A percentile compares a stretch with the other conserved stretches of the same genome.
Evolutionary conservation across 23 red algal species (phyloP).

Genomic region (Pyropia haitanensis): DNA sequence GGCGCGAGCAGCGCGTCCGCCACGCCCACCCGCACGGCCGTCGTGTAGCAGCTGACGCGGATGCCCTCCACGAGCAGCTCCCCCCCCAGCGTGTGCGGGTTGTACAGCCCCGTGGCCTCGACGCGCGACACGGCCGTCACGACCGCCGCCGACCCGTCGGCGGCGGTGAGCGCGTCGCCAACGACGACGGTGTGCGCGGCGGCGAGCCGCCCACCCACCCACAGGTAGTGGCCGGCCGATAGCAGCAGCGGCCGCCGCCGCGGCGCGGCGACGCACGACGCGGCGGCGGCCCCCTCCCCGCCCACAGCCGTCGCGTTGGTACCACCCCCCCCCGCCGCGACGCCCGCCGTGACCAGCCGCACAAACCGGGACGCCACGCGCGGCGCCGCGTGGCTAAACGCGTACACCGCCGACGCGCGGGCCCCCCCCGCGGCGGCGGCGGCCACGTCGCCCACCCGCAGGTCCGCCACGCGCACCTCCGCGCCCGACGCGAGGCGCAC

Average conservation of each 20-base stretch:
- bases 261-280: too few relatives aligned
- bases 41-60: constrained; percentile 17
- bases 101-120: neutral
- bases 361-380: neutral
- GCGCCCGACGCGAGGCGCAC: constrained; percentile 3
- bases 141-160: constrained; percentile 5
- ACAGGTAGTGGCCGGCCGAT: constrained; percentile 13
- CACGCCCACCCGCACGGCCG: constrained; percentile 5
- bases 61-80: constrained; percentile 34
- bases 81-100: constrained; percentile 43
- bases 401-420: constrained; percentile 5
- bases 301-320: too few relatives aligned
- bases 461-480: neutral
- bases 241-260: constrained; percentile 1
- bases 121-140: constrained; percentile 3
- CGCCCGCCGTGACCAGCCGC: neutral
- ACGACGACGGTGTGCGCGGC: neutral
- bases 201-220: constrained; percentile 1
- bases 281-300: too few relatives aligned
- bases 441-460: constrained; percentile 6
- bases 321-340: too few relatives aligned
- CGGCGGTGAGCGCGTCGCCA: constrained; percentile 6
- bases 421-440: neutral
- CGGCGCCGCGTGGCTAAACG: neutral
- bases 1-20: constrained; percentile 24